phyloP scores from a whole-genome alignment of 2,329 filamentous ascomycete species.

The Emmonsiellopsis sp. region DNA sequence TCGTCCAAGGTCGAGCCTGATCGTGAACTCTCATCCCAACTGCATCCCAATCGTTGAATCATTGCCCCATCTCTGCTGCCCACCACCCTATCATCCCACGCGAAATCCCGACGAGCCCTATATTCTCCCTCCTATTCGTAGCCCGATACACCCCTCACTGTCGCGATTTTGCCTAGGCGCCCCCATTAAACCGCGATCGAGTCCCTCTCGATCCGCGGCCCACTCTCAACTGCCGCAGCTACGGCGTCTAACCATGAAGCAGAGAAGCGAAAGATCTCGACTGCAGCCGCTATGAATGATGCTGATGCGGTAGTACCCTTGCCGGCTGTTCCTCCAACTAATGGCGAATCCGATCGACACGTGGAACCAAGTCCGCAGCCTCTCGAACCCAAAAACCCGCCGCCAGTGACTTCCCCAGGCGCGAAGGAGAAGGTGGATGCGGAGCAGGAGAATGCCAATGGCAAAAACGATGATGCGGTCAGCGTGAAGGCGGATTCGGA shows the following conservation, averaged over 20 bases:
- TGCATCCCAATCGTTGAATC: conserved; percentile 10
- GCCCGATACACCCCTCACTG: neutral
- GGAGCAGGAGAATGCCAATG: conserved; percentile 6
- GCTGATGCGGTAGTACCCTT: conserved; percentile 32
- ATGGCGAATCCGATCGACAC: neutral
- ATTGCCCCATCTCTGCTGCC: neutral
- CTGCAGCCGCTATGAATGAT: conserved; percentile 41
- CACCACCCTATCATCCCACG: neutral
- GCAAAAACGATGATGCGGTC: conserved; percentile 21
- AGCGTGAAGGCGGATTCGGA: conserved; percentile 38
- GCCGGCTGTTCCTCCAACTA: conserved; percentile 25
- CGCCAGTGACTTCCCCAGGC: neutral
- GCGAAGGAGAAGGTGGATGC: conserved; percentile 1
- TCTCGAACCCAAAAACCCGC: neutral
- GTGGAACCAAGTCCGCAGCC: neutral
- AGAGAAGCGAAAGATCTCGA: conserved; percentile 28
- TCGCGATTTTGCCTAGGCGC: conserved; percentile 15
- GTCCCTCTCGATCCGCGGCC: neutral
- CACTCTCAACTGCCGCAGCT: conserved; percentile 22
- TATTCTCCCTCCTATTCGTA: neutral
- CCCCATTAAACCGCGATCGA: conserved; percentile 13
- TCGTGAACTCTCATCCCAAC: conserved; percentile 7
- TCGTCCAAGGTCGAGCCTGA: neutral
- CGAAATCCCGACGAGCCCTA: neutral
- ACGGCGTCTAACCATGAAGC: conserved; percentile 38